Conservation (phyloP, 2,329 filamentous ascomycete species). For the Calycina herbarum region DNA sequence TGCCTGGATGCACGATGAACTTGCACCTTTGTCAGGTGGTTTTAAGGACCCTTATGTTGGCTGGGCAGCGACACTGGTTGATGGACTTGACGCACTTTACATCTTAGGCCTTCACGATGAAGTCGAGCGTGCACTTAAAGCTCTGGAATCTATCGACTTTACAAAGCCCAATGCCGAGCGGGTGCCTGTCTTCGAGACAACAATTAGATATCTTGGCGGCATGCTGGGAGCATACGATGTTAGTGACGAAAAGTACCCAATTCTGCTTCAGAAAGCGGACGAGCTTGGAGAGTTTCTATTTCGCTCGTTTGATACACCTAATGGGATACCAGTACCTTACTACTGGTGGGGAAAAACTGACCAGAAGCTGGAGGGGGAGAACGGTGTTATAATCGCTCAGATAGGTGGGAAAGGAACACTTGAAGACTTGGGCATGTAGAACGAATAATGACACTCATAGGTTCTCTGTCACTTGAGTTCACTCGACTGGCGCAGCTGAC, state of each 20-base stretch:
- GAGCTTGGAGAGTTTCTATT: constrained; percentile 1
- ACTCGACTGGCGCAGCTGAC: no score
- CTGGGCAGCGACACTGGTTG: constrained; percentile 84
- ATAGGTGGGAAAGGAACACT: not conserved
- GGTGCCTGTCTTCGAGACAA: constrained; percentile 28
- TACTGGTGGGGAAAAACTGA: not conserved
- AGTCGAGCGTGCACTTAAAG: constrained; percentile 71
- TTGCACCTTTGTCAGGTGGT: constrained; percentile 67
- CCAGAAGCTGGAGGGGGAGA: not conserved
- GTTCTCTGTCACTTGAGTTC: constrained; percentile 60
- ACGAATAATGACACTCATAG: not conserved
- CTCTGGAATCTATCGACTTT: constrained; percentile 44
- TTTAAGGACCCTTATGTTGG: constrained; percentile 80
- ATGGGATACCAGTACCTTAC: constrained; percentile 3
- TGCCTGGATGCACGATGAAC: constrained; percentile 83
- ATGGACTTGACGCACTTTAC: constrained; percentile 78
- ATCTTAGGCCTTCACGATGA: constrained; percentile 77
- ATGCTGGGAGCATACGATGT: constrained; percentile 42
- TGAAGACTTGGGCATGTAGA: not conserved
- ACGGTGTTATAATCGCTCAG: constrained; percentile 2
- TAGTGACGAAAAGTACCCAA: not conserved
- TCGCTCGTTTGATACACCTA: not conserved
- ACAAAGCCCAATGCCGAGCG: constrained; percentile 16
- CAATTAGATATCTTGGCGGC: constrained; percentile 29
- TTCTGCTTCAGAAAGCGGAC: constrained; percentile 4